Evolutionary conservation across 164 flowering plant genomes (phyloP).

Genomic region (Tinospora cordifolia): DNA sequence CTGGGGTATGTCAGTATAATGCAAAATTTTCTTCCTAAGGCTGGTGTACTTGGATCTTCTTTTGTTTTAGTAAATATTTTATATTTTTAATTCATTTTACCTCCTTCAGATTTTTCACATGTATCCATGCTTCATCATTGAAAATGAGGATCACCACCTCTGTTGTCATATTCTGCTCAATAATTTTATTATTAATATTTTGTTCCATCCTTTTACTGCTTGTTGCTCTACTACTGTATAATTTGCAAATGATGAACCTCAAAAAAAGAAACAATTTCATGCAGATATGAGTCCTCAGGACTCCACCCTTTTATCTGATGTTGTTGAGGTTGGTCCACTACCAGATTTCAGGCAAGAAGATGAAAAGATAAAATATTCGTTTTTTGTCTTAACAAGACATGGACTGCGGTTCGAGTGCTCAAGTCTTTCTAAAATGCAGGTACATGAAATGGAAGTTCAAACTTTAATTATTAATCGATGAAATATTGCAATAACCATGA

Average conservation of each 20-base stretch:
- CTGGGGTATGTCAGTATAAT: background rate
- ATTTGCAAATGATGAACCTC: constrained; percentile 8
- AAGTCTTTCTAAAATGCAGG: too few species aligned
- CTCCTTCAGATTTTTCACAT: too few species aligned
- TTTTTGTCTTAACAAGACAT: too few species aligned
- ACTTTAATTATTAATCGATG: too few species aligned
- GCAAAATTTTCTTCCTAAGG: constrained; percentile 1
- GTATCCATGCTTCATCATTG: too few species aligned
- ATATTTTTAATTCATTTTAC: background rate
- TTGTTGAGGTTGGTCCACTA: constrained; percentile 62
- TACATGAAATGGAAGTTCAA: too few species aligned
- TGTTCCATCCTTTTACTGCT: background rate
- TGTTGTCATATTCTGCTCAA: background rate
- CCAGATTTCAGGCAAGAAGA: constrained; percentile 59
- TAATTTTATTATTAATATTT: too few species aligned
- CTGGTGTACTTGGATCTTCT: background rate
- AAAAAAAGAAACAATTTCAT: constrained; percentile 7
- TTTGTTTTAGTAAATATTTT: background rate
- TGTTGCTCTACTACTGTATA: background rate
- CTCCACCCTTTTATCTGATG: constrained; percentile 68
- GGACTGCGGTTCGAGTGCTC: too few species aligned
- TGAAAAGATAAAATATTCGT: too few species aligned
- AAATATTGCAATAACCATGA: too few species aligned
- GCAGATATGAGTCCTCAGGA: constrained; percentile 92
- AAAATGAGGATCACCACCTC: too few species aligned